Conservation (phyloP, 352 stramenopile species). For the Phytophthora vignae region DNA sequence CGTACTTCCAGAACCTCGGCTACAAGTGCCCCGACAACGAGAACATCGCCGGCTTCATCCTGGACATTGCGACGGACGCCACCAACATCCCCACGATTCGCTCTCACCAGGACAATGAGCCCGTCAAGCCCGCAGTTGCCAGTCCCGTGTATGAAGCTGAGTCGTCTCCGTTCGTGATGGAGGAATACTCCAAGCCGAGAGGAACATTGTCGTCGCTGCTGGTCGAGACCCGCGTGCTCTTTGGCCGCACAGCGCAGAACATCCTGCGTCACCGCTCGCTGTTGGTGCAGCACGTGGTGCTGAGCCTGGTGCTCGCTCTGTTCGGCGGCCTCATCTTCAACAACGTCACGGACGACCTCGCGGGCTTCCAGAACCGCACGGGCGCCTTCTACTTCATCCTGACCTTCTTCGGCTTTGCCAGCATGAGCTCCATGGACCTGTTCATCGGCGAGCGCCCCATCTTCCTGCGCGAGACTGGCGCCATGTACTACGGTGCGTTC, state of each 20-base stretch:
- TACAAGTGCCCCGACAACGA: constrained; percentile 80
- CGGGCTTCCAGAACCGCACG: constrained; percentile 87
- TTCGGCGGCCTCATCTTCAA: constrained; percentile 83
- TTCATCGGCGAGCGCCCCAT: constrained; percentile 82
- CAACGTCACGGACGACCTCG: constrained; percentile 82
- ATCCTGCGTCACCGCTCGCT: constrained; percentile 80
- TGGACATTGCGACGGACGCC: constrained; percentile 74
- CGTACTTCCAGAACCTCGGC: constrained; percentile 69
- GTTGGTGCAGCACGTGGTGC: constrained; percentile 65
- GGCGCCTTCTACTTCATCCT: constrained; percentile 89
- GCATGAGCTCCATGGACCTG: constrained; percentile 87
- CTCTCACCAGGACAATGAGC: constrained; percentile 51
- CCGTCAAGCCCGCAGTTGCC: constrained; percentile 32
- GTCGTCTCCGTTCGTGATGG: constrained; percentile 68
- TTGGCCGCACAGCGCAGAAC: constrained; percentile 71
- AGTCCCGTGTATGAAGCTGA: constrained; percentile 41
- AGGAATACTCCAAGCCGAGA: constrained; percentile 31
- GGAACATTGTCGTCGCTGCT: constrained; percentile 44
- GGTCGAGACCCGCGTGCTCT: constrained; percentile 77
- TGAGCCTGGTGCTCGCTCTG: constrained; percentile 69
- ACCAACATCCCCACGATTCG: constrained; percentile 72
- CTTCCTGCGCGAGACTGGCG: constrained; percentile 80
- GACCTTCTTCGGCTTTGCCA: constrained; percentile 88
- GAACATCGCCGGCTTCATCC: constrained; percentile 85
- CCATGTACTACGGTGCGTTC: constrained; percentile 81